phyloP scores from a whole-genome alignment of 257 asterid species.

The Ophiorrhiza pumila region DNA sequence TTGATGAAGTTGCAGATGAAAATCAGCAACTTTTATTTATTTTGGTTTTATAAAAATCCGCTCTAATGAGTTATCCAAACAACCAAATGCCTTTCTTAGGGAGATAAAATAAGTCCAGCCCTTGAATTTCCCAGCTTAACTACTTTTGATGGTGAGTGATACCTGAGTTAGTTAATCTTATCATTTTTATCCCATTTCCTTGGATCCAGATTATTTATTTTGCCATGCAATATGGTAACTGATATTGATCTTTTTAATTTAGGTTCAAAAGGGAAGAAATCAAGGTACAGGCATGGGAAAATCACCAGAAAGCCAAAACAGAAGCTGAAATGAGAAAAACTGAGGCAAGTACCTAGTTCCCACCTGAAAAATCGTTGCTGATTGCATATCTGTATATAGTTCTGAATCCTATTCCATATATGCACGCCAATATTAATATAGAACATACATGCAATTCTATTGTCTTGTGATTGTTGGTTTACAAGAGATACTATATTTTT shows the following conservation, averaged over 20 bases:
- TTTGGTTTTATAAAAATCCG: not conserved
- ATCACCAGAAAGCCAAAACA: constrained; percentile 82
- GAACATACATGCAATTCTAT: not conserved
- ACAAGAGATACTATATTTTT: not conserved
- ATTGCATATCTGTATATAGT: not conserved
- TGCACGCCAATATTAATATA: not conserved
- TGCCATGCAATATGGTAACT: not conserved
- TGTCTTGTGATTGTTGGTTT: not conserved
- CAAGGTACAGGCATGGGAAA: constrained; percentile 93
- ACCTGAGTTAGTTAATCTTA: not conserved
- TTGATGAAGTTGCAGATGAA: not conserved
- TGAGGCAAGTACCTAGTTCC: constrained; percentile 46
- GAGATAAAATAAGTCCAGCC: not conserved
- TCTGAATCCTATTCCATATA: not conserved
- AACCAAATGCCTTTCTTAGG: no score
- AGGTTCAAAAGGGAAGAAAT: constrained; percentile 91
- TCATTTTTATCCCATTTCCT: not conserved
- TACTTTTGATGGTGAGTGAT: not conserved
- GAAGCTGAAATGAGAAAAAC: constrained; percentile 94
- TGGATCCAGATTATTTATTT: not conserved
- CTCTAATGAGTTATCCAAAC: not conserved
- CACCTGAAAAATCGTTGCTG: not conserved
- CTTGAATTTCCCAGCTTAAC: not conserved
- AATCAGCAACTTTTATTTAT: not conserved
- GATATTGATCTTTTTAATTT: constrained; percentile 9